Evolutionary conservation across 2,329 filamentous ascomycete genomes (phyloP), one percentile per base, ranked within the genome.

Genomic region (Fusarium multiceps): DNA sequence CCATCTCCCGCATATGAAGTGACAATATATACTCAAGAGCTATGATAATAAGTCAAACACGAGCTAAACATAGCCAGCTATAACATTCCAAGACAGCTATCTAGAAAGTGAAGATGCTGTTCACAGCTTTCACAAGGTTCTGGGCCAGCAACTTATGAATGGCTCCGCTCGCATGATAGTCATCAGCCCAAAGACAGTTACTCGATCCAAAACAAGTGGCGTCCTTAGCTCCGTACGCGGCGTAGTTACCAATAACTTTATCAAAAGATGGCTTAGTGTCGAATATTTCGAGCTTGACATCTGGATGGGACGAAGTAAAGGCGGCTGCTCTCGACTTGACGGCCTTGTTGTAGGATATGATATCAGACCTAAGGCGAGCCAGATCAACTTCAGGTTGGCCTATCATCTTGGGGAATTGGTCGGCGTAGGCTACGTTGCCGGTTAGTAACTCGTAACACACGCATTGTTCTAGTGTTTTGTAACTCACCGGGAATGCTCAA

Each of bases 121-220:
- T 32, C 10, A 67, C 32, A 16, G 43, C 41, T 6, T 66, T 61
- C 6, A 62, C 57, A 14, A 71, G 46, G 6, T 64, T 65, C 20
- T 68, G 56, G 3, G 68, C 64, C 5, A 71, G 18, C 4, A 71
- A 12, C 43, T 71, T 71, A 23, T 71, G 68, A n/a, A 71, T 71
- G 9, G 68, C 64, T 4, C 61, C 59, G 1, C 68, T 64, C 9
- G 68, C 68, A 25, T 71, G 68, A n/a, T 71, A 71, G 18, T 59
- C 61, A 28, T 71, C 68, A 37, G 68, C 62, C 68, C 68, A 71
- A 18, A 71, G 59, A 21, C 68, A 71, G 20, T 61, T 49, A 42
- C 41, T 62, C 7, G 64, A 50, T 1, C 68, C 68, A 8, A 49
- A 71, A 25, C 68, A 71, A 12, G 59, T 71, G 8, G 68, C 59